Base-by-base conservation (phyloP, 2,329 filamentous ascomycete species). In the Blastomyces parvus region DNA sequence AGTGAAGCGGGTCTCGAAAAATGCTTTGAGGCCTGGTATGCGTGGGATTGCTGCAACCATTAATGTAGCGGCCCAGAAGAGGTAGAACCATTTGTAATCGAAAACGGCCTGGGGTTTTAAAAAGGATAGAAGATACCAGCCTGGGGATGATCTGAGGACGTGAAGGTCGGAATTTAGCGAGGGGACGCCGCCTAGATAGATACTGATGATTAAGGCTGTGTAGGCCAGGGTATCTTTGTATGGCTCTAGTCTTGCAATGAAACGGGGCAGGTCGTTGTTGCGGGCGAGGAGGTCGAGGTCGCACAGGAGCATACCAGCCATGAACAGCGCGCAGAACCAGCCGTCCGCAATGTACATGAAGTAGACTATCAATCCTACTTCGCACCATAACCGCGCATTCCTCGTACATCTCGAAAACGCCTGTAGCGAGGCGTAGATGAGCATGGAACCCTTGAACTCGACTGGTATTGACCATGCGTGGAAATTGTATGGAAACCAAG, bases 281-380 rank as follows among this genome's bases (percentile, higher is more conserved):
- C 72, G 74, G 0, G 82, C 80, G 1, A 86, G 78, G 5, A 84
- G 69, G 67, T 88, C 85, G 38, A 88, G 72, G 64, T 88, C 84
- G 71, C 81, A 82, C 14, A 87, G 78, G 3, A 87, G 72, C 82
- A 87, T 85, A 27, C 86, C 86, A 0, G 79, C 74, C 14, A 82
- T 72, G 70, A 88, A 88, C 72, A 86, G 78, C 19, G 84, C 79
- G 66, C 82, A 83, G 69, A 84, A 84, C 73, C 81, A 84, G 30
- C 85, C 86, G 70, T 90, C 87, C 3, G 81, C 81, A 60, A 89
- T 81, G 71, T 87, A 88, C 70, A 89, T 77, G 69, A 88, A 88
- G 74, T 89, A 90, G 66, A 79, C 77, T 25, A 84, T 80, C 13
- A 90, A 75, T 0, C 70, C 80, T 0, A 78, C 57, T 67, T 84